Evolutionary conservation across 2,329 filamentous ascomycete species (phyloP).

Genomic region (Trichoderma gracile): DNA sequence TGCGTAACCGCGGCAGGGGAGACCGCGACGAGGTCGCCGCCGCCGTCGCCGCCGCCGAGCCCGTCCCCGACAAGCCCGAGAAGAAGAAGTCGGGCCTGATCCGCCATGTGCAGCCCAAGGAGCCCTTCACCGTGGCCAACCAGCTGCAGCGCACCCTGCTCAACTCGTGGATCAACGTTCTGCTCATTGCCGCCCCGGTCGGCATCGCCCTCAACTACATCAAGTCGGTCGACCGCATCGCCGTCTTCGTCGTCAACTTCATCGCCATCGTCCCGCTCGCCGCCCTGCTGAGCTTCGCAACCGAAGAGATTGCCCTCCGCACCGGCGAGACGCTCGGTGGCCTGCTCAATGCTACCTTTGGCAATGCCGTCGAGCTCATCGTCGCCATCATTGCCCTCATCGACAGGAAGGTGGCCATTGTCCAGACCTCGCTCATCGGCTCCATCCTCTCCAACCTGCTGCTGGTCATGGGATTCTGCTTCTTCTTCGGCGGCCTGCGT

Average conservation of each 20-base stretch:
- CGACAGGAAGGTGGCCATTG: constrained; percentile 75
- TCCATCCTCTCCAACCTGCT: constrained; percentile 90
- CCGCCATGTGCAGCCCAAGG: constrained; percentile 51
- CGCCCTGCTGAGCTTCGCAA: constrained; percentile 81
- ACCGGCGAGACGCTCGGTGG: constrained; percentile 86
- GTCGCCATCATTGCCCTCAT: constrained; percentile 81
- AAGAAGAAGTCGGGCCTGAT: constrained; percentile 46
- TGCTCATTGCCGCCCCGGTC: constrained; percentile 74
- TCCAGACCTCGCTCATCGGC: constrained; percentile 89
- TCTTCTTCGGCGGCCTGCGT: constrained; percentile 81
- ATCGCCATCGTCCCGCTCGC: constrained; percentile 90
- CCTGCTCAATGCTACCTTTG: constrained; percentile 86
- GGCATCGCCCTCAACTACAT: constrained; percentile 76
- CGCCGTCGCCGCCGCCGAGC: background rate
- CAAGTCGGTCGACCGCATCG: constrained; percentile 54
- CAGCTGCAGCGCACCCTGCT: constrained; percentile 75
- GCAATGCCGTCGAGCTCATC: constrained; percentile 88
- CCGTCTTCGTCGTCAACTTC: constrained; percentile 87
- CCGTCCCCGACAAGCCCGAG: constrained; percentile 40
- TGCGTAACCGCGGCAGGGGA: constrained; percentile 38
- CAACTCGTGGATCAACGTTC: constrained; percentile 82
- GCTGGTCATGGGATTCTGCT: constrained; percentile 87
- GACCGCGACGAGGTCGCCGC: constrained; percentile 30
- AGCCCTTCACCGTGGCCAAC: constrained; percentile 60
- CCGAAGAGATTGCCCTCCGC: constrained; percentile 81